A percentile compares a stretch with the other conserved stretches of the same genome.
These are phyloP conservation scores for Talaromyces verruculosus DNA, from an alignment of 2,329 filamentous ascomycete genomes.

Conservation along the genomic window DNA sequence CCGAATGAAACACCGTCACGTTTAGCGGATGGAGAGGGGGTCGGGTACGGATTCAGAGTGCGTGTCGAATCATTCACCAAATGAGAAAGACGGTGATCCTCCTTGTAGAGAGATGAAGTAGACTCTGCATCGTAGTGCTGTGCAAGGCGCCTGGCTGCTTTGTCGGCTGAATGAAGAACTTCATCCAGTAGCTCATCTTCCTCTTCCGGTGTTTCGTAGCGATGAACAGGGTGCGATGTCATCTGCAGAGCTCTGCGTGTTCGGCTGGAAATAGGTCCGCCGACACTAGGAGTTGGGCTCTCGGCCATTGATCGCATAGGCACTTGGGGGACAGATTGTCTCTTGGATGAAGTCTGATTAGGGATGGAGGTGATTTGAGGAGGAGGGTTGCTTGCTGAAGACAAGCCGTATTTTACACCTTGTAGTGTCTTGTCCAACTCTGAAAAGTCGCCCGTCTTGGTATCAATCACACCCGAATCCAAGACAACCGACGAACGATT, in stretches of 20 bases:
- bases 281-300: conserved; percentile 30
- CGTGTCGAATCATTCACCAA: conserved; percentile 31
- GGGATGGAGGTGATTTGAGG: conserved; percentile 36
- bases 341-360: conserved; percentile 34
- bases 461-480: conserved; percentile 57
- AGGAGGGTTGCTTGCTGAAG: conserved; percentile 43
- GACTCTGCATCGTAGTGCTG: conserved; percentile 37
- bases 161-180: conserved; percentile 73
- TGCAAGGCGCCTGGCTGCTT: conserved; percentile 71
- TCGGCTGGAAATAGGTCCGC: conserved; percentile 68
- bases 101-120: conserved; percentile 49
- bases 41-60: conserved; percentile 59
- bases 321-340: conserved; percentile 42
- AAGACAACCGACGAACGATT: conserved; percentile 82
- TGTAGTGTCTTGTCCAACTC: conserved; percentile 64
- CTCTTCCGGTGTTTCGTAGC: conserved; percentile 93
- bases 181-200: conserved; percentile 96
- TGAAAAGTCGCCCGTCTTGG: conserved; percentile 53
- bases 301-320: conserved; percentile 33
- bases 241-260: conserved; percentile 72
- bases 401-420: conserved; percentile 59
- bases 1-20: conserved; percentile 74
- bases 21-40: conserved; percentile 77
- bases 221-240: conserved; percentile 70
- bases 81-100: conserved; percentile 49